These are phyloP conservation scores for Pleurotus ostreatus DNA, from an alignment of 768 basidiomycete genomes.

Conservation along the genomic window DNA sequence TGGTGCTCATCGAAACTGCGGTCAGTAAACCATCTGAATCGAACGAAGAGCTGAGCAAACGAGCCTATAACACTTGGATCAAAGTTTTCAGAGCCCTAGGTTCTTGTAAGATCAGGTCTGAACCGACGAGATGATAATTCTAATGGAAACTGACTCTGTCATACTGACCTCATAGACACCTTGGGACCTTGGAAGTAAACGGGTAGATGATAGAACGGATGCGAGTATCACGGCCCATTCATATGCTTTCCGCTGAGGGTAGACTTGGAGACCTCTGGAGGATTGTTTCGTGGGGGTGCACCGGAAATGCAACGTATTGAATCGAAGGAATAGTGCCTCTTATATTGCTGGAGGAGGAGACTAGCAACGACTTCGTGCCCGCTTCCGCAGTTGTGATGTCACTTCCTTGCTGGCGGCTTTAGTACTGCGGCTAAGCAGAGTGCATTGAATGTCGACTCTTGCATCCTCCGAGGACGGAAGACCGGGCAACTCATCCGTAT, in stretches of 20 bases:
- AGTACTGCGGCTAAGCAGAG: conserved; percentile 5
- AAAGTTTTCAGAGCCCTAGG: background rate
- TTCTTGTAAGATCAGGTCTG: background rate
- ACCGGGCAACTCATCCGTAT: no score
- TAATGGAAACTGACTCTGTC: background rate
- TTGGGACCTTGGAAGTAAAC: no score
- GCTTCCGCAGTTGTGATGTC: conserved; percentile 8
- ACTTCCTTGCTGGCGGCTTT: conserved; percentile 1
- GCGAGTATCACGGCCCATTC: no score
- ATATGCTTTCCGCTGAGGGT: background rate
- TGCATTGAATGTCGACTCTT: background rate
- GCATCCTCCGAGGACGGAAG: background rate
- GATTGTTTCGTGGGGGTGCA: background rate
- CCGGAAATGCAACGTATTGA: background rate
- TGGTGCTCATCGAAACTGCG: background rate
- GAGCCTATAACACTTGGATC: background rate
- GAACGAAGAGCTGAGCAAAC: background rate
- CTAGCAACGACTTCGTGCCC: background rate
- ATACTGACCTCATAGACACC: conserved; percentile 7
- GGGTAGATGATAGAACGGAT: no score
- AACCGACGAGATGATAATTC: background rate
- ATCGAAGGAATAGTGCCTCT: background rate
- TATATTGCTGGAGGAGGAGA: conserved; percentile 3
- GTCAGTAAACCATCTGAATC: conserved; percentile 3
- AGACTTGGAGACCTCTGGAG: background rate